Percentiles rank a stretch among this genome's conserved stretches.
Evolutionary conservation across 768 basidiomycete species (phyloP).

Genomic region (Amylocystis lapponica): DNA sequence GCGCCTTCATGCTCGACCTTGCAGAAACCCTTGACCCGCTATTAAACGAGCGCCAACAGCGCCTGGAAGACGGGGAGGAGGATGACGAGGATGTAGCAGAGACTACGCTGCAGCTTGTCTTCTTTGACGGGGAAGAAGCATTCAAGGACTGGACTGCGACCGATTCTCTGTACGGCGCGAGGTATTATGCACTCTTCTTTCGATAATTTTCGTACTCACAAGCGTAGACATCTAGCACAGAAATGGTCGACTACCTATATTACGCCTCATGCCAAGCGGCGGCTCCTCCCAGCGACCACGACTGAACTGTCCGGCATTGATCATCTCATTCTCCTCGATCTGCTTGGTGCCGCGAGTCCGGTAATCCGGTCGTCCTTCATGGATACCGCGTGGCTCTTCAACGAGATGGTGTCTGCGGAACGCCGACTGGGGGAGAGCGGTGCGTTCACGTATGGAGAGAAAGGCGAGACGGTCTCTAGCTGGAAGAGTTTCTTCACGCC

Average conservation of each 20-base stretch:
- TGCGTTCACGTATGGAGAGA: slow-evolving; percentile 45
- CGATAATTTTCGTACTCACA: slow-evolving; percentile 2
- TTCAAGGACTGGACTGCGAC: slow-evolving; percentile 83
- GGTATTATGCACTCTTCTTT: slow-evolving; percentile 39
- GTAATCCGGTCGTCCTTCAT: slow-evolving; percentile 74
- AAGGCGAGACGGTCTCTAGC: slow-evolving; percentile 33
- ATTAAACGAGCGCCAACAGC: slow-evolving; percentile 52
- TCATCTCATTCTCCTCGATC: slow-evolving; percentile 87
- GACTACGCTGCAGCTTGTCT: slow-evolving; percentile 86
- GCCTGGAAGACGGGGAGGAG: slow-evolving; percentile 48
- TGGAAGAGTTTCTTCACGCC: slow-evolving; percentile 66
- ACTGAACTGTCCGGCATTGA: slow-evolving; percentile 78
- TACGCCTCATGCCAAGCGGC: slow-evolving; percentile 51
- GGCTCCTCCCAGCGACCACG: slow-evolving; percentile 39
- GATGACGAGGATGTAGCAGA: slow-evolving; percentile 75
- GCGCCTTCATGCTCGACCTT: slow-evolving; percentile 89
- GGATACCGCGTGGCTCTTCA: slow-evolving; percentile 92
- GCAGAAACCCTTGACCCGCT: slow-evolving; percentile 78
- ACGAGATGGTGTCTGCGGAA: slow-evolving; percentile 70
- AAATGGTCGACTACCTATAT: slow-evolving; percentile 75
- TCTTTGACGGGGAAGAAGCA: slow-evolving; percentile 98
- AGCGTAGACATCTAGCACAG: slow-evolving; percentile 74
- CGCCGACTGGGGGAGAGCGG: slow-evolving; percentile 59
- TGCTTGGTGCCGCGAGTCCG: slow-evolving; percentile 77
- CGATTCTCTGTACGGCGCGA: slow-evolving; percentile 94